Evolutionary conservation across 495 filamentous ascomycete species (phyloP).

Genomic region (Neurospora sp.): DNA sequence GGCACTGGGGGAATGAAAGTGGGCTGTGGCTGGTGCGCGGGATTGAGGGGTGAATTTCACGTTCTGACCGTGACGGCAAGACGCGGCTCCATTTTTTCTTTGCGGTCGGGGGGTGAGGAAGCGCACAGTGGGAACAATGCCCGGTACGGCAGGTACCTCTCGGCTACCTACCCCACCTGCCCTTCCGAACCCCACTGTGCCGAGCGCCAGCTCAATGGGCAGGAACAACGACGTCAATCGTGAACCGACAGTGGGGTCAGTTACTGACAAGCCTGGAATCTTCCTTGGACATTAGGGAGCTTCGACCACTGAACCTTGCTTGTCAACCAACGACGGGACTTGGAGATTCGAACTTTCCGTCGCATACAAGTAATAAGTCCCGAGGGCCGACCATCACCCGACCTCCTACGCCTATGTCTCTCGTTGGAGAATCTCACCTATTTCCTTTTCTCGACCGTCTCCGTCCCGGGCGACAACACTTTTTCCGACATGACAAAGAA

Average conservation of each 20-base stretch:
- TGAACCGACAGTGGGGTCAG: neutral
- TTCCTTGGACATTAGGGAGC: neutral
- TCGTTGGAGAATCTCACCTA: neutral
- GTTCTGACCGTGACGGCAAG: neutral
- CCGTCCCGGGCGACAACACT: neutral
- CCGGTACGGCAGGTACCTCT: neutral
- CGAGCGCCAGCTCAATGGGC: neutral
- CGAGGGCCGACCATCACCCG: neutral
- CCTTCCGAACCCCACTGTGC: neutral
- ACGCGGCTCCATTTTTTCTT: neutral
- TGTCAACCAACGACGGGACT: neutral
- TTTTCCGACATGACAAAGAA: neutral
- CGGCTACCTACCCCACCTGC: neutral
- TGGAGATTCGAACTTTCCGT: neutral
- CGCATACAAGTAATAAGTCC: neutral
- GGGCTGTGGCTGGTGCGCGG: slow-evolving; percentile 20
- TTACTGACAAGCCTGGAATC: neutral
- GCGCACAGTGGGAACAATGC: neutral
- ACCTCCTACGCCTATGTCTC: neutral
- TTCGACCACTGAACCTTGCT: neutral
- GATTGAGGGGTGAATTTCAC: neutral
- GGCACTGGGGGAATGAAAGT: slow-evolving; percentile 4
- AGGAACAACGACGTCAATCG: neutral
- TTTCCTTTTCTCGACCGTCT: neutral
- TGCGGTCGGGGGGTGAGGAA: neutral